Evolutionary conservation across 495 filamentous ascomycete species (phyloP).

Genomic region (Symbiotaphrina buchneri): DNA sequence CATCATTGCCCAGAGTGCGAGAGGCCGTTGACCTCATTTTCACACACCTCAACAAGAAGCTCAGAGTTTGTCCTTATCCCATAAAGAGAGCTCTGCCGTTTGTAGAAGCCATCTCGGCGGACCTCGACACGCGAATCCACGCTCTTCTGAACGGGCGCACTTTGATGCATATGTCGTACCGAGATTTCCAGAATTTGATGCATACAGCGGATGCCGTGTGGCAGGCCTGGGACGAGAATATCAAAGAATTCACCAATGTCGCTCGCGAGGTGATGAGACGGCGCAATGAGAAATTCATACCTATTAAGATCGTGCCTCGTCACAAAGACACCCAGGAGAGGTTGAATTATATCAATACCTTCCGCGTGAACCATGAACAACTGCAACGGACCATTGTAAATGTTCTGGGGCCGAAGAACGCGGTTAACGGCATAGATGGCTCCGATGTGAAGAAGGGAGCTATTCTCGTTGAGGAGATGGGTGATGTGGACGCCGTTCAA

Average conservation of each 20-base stretch:
- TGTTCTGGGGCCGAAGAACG: slow-evolving; percentile 40
- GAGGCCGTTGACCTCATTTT: slow-evolving; percentile 79
- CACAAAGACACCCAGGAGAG: slow-evolving; percentile 75
- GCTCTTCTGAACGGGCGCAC: slow-evolving; percentile 63
- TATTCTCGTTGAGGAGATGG: slow-evolving; percentile 74
- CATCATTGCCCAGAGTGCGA: slow-evolving; percentile 71
- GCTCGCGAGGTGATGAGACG: slow-evolving; percentile 81
- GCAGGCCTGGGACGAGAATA: slow-evolving; percentile 77
- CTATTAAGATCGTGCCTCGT: slow-evolving; percentile 75
- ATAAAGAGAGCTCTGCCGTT: slow-evolving; percentile 77
- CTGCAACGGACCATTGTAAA: slow-evolving; percentile 88
- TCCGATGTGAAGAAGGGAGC: slow-evolving; percentile 30
- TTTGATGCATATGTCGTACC: slow-evolving; percentile 77
- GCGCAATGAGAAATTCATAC: slow-evolving; percentile 90
- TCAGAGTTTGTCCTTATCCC: slow-evolving; percentile 85
- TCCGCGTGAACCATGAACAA: slow-evolving; percentile 91
- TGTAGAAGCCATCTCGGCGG: slow-evolving; percentile 94
- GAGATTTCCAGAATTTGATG: slow-evolving; percentile 73
- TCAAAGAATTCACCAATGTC: slow-evolving; percentile 94
- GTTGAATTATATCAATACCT: slow-evolving; percentile 78
- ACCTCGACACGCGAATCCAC: slow-evolving; percentile 72
- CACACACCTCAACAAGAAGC: slow-evolving; percentile 83
- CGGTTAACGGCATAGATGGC: slow-evolving; percentile 20
- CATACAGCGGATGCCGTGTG: slow-evolving; percentile 66
- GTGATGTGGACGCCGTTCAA: slow-evolving; percentile 93